Evolutionary conservation across 306 rosid species (phyloP), one percentile per base, ranked within the genome.

Genomic region (Clitoria ternatea): DNA sequence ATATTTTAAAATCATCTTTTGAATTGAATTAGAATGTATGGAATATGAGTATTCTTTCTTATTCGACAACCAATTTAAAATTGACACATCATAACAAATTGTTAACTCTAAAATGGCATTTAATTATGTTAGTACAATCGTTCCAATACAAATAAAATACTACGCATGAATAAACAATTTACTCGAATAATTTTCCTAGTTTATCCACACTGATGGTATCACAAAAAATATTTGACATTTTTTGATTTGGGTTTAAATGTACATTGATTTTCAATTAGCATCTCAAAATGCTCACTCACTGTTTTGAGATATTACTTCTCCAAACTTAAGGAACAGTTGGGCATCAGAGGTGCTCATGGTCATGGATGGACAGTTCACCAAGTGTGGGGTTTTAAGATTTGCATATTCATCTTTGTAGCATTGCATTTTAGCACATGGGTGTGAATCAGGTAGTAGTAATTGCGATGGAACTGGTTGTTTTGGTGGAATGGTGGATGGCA

Each of bases 341-440:
- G 90, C 95, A 35, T 90, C 97, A 1, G 97, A 88, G 60, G 95
- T 78, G 78, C 95, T 90, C 87, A 88, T 88, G 9, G 97, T 90
- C 87, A 88, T 88, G 9, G 97, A 83, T 3, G 97, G 85, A 77
- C 86, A 86, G 12, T 86, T 86, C 64, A 86, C 74, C 81, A 86
- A 4, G 80, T 90, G 88, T 0, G 92, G 90, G 4, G 89, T 72
- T 69, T 85, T 85, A 36, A 90, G 80, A 72, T 88, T 90, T 39
- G 83, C 92, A 26, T 90, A 90, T 69, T 90, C 97, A 5, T 90
- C 97, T 73, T 69, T 32, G 72, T 90, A 90, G 85, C 87, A 75
- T 2, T 85, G 74, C 19, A 54, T 77, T 62, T 79, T 86, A 0
- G 81, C 78, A 52, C 83, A 72, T 11, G 88, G 78, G 27, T 69